Conservation (phyloP, 2,329 filamentous ascomycete species). For the Sporothrix mexicana region DNA sequence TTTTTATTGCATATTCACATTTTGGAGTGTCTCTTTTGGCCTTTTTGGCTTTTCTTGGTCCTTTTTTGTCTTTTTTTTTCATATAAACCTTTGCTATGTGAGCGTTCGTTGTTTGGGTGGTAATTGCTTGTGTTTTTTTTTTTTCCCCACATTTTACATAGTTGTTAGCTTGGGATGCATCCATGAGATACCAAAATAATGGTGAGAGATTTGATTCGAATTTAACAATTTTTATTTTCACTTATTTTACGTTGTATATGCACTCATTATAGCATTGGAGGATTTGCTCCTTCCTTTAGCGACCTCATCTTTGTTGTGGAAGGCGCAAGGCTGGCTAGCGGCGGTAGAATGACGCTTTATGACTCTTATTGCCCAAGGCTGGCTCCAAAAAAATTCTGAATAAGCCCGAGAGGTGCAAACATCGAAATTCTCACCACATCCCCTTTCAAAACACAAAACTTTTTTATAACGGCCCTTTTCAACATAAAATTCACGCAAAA, state of each 20-base stretch:
- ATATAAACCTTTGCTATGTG: background rate
- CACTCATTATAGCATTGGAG: background rate
- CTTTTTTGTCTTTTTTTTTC: background rate
- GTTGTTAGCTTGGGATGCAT: slow-evolving; percentile 19
- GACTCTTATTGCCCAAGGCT: slow-evolving; percentile 24
- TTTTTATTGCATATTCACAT: slow-evolving; percentile 12
- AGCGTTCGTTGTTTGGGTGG: slow-evolving; percentile 9
- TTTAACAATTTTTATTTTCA: background rate
- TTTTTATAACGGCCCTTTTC: slow-evolving; percentile 6
- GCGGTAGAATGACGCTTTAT: background rate
- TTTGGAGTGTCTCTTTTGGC: background rate
- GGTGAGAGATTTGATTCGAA: background rate
- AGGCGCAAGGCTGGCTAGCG: slow-evolving; percentile 22
- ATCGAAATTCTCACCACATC: background rate
- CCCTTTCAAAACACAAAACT: background rate
- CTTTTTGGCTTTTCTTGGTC: background rate
- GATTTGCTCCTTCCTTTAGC: background rate
- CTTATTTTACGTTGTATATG: background rate
- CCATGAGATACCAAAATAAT: slow-evolving; percentile 29
- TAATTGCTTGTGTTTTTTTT: background rate
- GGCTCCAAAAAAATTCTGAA: slow-evolving; percentile 23
- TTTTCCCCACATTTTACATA: slow-evolving; percentile 21
- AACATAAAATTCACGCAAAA: background rate
- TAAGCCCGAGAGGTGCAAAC: slow-evolving; percentile 13
- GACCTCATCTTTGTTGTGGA: background rate